Base-by-base conservation (phyloP, 2,329 filamentous ascomycete species). In the Verticillium tricorpus region DNA sequence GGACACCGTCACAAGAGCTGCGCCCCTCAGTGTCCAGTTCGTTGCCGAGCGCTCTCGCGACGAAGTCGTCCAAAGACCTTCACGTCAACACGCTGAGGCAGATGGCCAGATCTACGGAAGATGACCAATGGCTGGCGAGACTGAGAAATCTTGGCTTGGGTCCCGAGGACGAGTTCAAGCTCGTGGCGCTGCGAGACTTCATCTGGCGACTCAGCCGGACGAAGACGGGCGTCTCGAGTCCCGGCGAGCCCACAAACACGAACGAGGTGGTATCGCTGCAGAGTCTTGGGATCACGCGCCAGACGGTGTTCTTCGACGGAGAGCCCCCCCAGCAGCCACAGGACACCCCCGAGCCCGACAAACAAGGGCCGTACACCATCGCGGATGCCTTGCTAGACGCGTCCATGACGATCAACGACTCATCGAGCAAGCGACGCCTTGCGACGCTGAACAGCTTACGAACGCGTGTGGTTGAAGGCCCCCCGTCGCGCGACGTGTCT, bases 231-330 rank as follows among this genome's bases (percentile, higher is more conserved):
- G 81, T 85, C 52, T 68, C 76, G 3, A 69, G 71, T 1, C 69
- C 70, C 3, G 69, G 71, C 65, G 70, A 79, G 64, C 61, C 73
- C 67, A 74, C 69, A 17, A 72, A 82, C n/a, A 81, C 91, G 64
- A 91, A 90, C 67, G 85, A 85, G 59, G 86, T 97, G 14, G 83
- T 98, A 7, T 83, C 88, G 1, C 77, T 98, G 28, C 89, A 90
- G 65, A 88, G 87, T 50, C 78, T 96, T 59, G 87, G 88, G 14
- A 87, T 97, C 35, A 90, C 88, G 2, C 90, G 91, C 3, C 92
- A 97, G 71, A 98, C 92, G 0, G 89, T 99, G 1, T 90, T 98
- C 71, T 98, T 98, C 69, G 93, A 97, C 67, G 92, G 93, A 61
- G 85, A 86, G 45, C 82, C 85, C 9, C 76, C 86, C 11, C 80